A percentile compares a stretch with the other conserved stretches of the same genome.
Evolutionary conservation across 1,284 basidiomycete genomes (phyloP).

Genomic region (Meripilus lineatus): DNA sequence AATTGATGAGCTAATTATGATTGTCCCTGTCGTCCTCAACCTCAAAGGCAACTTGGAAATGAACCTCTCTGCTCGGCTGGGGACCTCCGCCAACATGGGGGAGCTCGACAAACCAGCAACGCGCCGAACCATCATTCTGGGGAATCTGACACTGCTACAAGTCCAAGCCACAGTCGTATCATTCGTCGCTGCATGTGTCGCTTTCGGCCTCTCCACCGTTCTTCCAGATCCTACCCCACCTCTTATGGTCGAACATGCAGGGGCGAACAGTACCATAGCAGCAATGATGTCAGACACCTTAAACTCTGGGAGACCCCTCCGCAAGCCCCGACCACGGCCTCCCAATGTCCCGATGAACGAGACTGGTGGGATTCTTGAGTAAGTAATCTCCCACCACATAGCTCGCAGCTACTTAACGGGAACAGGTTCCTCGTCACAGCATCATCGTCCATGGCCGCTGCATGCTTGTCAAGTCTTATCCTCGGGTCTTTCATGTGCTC

Average conservation of each 20-base stretch:
- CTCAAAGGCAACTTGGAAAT: conserved; percentile 97
- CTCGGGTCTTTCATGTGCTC: conserved; percentile 93
- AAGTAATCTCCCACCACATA: conserved; percentile 20
- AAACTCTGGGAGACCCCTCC: no score
- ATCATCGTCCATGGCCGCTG: conserved; percentile 85
- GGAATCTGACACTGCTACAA: conserved; percentile 86
- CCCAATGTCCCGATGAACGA: conserved; percentile 9
- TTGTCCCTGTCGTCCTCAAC: conserved; percentile 92
- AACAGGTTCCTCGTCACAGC: conserved; percentile 81
- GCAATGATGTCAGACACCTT: no score
- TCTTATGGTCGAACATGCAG: no score
- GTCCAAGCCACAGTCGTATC: conserved; percentile 92
- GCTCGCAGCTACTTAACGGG: neutral
- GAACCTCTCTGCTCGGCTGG: conserved; percentile 80
- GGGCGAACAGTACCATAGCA: neutral
- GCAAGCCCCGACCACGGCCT: conserved; percentile 16
- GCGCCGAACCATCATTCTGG: conserved; percentile 68
- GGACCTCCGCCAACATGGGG: conserved; percentile 81
- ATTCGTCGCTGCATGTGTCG: conserved; percentile 78
- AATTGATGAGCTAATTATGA: conserved; percentile 94
- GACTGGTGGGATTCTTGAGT: conserved; percentile 51
- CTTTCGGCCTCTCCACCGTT: conserved; percentile 53
- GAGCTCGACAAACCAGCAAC: conserved; percentile 74
- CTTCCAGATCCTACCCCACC: neutral
- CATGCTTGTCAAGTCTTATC: conserved; percentile 74